Evolutionary conservation across 2,329 filamentous ascomycete species (phyloP), one percentile per base, ranked within the genome.

Genomic region (Tolypocladium paradoxum): DNA sequence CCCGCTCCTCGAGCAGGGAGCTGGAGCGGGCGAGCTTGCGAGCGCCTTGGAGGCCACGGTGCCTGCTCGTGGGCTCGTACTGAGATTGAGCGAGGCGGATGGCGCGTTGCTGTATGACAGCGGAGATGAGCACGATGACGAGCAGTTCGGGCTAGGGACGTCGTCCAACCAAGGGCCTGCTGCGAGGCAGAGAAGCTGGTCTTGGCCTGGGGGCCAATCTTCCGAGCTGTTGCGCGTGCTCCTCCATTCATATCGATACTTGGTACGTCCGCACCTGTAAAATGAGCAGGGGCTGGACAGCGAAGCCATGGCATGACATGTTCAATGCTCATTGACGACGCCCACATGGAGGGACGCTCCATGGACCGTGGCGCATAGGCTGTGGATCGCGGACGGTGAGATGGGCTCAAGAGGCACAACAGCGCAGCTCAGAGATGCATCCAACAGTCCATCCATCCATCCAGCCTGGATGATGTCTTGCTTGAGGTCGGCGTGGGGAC

Each of bases 41-140:
- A 47, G 12, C 9, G 27, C 5, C 9, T 12, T 22, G 36, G 14
- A 20, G 27, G 49, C 29, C 36, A 3, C 11, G 24, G 27, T 31
- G 36, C 35, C n/a, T 43, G 45, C 18, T 18, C 14, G 43, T 16
- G 8, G 36, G 24, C 35, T 40, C 24, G 35, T 40, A 33, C 48
- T 31, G 36, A 43, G 24, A 34, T 43, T 43, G 49, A 24, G 49
- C 31, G 35, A 31, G 22, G 35, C 27, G 18, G 24, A 40, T 43
- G 51, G 46, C 51, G 46, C 52, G 33, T 50, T 46, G 40, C 38
- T 47, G 50, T 46, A 53, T 43, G 29, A 48, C 50, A 27, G 33
- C 48, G 47, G 50, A 53, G 53, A 53, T 54, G 53, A 52, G 40
- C 50, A 36, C 49, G 31, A 55, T 52, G 50, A 53, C 46, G 46